These are phyloP conservation scores for Lepidium africanum DNA, from an alignment of 345 rosid genomes.

Conservation along the genomic window DNA sequence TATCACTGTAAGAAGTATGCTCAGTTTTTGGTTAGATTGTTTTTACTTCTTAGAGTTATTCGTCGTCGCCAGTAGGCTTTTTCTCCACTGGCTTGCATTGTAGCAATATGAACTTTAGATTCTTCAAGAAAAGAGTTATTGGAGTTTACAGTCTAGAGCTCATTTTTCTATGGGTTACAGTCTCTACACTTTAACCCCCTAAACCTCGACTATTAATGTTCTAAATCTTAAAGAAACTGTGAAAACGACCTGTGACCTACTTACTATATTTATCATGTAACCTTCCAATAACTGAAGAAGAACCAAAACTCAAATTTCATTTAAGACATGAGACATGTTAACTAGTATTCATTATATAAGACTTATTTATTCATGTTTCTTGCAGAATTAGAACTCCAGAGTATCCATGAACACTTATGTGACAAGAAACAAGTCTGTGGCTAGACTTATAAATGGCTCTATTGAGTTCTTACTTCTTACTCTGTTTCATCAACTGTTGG, in stretches of 20 bases:
- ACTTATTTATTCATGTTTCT: constrained; percentile 16
- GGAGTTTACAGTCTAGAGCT: neutral
- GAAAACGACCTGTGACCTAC: constrained; percentile 13
- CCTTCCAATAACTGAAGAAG: neutral
- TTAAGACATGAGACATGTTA: constrained; percentile 8
- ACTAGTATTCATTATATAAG: constrained; percentile 14
- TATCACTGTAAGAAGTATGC: constrained; percentile 15
- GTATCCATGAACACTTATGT: constrained; percentile 6
- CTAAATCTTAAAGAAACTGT: constrained; percentile 4
- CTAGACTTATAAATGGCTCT: constrained; percentile 2
- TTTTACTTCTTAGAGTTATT: constrained; percentile 6
- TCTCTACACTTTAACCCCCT: neutral
- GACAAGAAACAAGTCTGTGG: neutral
- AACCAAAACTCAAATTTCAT: neutral
- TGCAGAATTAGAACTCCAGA: neutral
- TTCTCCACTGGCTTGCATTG: constrained; percentile 17
- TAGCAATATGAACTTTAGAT: constrained; percentile 16
- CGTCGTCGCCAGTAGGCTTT: constrained; percentile 10
- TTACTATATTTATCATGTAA: neutral
- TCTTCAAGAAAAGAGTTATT: constrained; percentile 14
- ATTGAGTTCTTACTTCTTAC: neutral
- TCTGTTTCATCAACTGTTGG: neutral
- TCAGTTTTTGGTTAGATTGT: neutral
- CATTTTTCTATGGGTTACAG: neutral
- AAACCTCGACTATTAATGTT: neutral